phyloP scores from a whole-genome alignment of 345 rosid genomes.

The Euphorbia lathyris region DNA sequence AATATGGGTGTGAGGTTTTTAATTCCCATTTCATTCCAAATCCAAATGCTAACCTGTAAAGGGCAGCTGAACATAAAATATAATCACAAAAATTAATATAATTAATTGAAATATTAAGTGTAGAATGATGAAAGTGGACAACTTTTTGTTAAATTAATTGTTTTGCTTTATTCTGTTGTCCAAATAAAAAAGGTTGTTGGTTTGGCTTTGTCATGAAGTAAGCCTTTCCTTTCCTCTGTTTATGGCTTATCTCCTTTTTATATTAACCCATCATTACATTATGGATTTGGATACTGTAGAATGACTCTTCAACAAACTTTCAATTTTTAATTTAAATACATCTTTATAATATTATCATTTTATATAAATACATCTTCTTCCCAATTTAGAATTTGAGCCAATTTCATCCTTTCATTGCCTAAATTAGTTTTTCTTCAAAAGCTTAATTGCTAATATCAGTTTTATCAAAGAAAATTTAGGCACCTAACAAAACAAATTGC shows the following conservation, averaged over 20 bases:
- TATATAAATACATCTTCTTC: too few species aligned
- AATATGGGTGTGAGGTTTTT: too few species aligned
- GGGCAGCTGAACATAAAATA: neutral
- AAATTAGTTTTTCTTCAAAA: too few species aligned
- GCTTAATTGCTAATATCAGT: too few species aligned
- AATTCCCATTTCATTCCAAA: neutral
- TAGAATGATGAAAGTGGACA: neutral
- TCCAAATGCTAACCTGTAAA: slow-evolving; percentile 10
- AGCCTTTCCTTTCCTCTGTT: slow-evolving; percentile 21
- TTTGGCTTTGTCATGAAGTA: slow-evolving; percentile 38
- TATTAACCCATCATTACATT: slow-evolving; percentile 13
- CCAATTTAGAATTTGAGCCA: too few species aligned
- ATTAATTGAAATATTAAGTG: neutral
- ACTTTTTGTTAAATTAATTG: neutral
- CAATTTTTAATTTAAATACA: too few species aligned
- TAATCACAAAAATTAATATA: too few species aligned
- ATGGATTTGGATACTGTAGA: slow-evolving; percentile 12
- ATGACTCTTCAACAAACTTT: slow-evolving; percentile 24
- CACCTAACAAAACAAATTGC: too few species aligned
- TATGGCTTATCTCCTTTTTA: slow-evolving; percentile 1
- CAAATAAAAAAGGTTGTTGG: slow-evolving; percentile 32
- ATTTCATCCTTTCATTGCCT: too few species aligned
- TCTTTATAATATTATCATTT: too few species aligned
- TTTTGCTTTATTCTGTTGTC: neutral
- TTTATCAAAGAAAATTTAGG: too few species aligned